phyloP scores from a whole-genome alignment of 805 yeast species.

The Lipomyces yamadae region DNA sequence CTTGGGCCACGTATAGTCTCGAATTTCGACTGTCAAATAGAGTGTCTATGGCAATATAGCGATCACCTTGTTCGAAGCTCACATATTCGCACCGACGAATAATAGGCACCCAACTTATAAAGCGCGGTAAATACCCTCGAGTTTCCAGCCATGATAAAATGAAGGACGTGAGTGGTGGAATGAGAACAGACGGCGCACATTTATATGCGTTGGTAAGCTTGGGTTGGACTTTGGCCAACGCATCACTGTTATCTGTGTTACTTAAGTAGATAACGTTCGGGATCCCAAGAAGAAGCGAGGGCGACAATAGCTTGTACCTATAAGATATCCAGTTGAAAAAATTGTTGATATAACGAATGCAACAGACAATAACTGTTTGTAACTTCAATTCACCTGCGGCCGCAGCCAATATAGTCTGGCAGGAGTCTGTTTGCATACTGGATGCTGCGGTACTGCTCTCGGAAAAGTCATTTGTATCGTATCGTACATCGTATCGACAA shows the following conservation, averaged over 20 bases:
- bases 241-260: not conserved
- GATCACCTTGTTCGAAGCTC: not conserved
- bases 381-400: not conserved
- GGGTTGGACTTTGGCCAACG: not conserved
- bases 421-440: not conserved
- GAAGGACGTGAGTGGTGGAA: not conserved
- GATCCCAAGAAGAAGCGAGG: conserved; percentile 1
- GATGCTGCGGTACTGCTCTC: not conserved
- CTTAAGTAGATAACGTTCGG: conserved; percentile 10
- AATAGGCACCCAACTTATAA: conserved; percentile 2
- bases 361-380: not conserved
- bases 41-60: not conserved
- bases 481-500: not conserved
- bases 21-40: not conserved
- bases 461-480: not conserved
- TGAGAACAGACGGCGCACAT: conserved; percentile 1
- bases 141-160: not conserved
- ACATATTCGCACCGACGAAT: not conserved
- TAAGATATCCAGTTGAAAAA: not conserved
- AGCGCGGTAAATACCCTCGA: not conserved
- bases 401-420: not conserved
- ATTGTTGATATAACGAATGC: not conserved
- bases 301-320: not conserved
- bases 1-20: not conserved
- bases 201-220: conserved; percentile 4